Conservation (phyloP, 2,329 filamentous ascomycete genomes). For the Cladophialophora chaetospira region DNA sequence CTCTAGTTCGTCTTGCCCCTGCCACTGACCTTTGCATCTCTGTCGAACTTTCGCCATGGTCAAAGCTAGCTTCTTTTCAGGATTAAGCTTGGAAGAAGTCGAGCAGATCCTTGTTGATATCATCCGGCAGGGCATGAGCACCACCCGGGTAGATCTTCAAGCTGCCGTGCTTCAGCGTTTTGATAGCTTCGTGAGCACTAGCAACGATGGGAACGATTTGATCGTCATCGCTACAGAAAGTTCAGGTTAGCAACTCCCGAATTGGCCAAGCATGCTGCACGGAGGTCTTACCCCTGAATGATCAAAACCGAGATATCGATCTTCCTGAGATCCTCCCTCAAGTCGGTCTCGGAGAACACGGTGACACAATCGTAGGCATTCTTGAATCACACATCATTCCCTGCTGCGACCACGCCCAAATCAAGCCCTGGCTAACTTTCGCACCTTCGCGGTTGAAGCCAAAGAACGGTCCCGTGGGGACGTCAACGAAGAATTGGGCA, state of each 20-base stretch:
- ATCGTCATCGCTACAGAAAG: neutral
- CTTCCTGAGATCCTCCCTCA: slow-evolving; percentile 44
- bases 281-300: slow-evolving; percentile 25
- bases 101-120: slow-evolving; percentile 8
- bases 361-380: slow-evolving; percentile 44
- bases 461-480: slow-evolving; percentile 42
- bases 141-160: slow-evolving; percentile 4
- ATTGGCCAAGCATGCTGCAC: neutral
- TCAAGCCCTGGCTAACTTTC: slow-evolving; percentile 40
- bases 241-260: neutral
- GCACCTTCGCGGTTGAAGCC: slow-evolving; percentile 39
- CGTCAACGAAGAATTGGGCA: slow-evolving; percentile 42
- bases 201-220: slow-evolving; percentile 6
- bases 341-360: slow-evolving; percentile 47
- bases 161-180: slow-evolving; percentile 5
- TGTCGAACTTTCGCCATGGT: neutral
- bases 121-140: slow-evolving; percentile 2
- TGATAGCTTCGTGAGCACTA: slow-evolving; percentile 2
- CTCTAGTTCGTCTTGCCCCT: neutral
- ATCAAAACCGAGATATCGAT: slow-evolving; percentile 44
- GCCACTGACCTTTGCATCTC: neutral
- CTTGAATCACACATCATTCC: slow-evolving; percentile 45
- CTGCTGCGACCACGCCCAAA: slow-evolving; percentile 45
- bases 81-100: slow-evolving; percentile 3
- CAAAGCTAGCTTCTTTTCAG: neutral